These are phyloP conservation scores for Hypoxylon sp. DNA, from an alignment of 2,329 filamentous ascomycete genomes.

Conservation along the genomic window DNA sequence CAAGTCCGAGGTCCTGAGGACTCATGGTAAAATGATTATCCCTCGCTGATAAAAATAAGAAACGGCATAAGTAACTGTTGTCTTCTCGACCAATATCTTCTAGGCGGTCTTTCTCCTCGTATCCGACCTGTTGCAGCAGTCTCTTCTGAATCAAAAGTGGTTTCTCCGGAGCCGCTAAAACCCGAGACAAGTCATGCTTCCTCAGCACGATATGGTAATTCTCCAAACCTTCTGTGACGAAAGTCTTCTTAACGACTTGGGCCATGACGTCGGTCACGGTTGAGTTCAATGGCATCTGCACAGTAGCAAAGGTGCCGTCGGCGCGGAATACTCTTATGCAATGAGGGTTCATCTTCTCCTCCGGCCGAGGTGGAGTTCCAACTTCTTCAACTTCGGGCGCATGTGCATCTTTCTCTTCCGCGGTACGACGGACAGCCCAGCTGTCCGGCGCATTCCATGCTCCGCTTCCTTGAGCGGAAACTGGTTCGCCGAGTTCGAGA, in stretches of 20 bases:
- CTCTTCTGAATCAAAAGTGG: constrained; percentile 93
- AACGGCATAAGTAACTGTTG: constrained; percentile 96
- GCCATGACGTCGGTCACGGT: constrained; percentile 88
- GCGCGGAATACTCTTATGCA: constrained; percentile 96
- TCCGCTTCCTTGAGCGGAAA: constrained; percentile 59
- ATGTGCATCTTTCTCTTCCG: constrained; percentile 72
- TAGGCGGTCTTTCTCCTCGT: constrained; percentile 85
- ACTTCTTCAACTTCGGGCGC: constrained; percentile 75
- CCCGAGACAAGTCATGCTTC: constrained; percentile 89
- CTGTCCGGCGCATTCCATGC: constrained; percentile 96
- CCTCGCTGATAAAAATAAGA: constrained; percentile 92
- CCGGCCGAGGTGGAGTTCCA: constrained; percentile 74
- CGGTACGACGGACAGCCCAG: constrained; percentile 87
- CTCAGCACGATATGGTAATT: constrained; percentile 97
- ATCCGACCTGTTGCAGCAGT: constrained; percentile 91
- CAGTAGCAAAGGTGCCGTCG: constrained; percentile 93
- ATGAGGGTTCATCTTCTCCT: constrained; percentile 82
- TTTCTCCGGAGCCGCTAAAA: constrained; percentile 81
- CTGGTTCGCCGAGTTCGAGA: constrained; percentile 46
- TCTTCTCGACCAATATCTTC: constrained; percentile 97
- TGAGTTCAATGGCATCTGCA: constrained; percentile 86
- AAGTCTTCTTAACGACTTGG: constrained; percentile 95
- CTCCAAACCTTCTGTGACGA: constrained; percentile 87
- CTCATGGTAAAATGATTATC: constrained; percentile 83
- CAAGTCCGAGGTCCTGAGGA: constrained; percentile 83